phyloP scores from a whole-genome alignment of 176 grass and related monocot genomes.

The Tuctoria greenei region DNA sequence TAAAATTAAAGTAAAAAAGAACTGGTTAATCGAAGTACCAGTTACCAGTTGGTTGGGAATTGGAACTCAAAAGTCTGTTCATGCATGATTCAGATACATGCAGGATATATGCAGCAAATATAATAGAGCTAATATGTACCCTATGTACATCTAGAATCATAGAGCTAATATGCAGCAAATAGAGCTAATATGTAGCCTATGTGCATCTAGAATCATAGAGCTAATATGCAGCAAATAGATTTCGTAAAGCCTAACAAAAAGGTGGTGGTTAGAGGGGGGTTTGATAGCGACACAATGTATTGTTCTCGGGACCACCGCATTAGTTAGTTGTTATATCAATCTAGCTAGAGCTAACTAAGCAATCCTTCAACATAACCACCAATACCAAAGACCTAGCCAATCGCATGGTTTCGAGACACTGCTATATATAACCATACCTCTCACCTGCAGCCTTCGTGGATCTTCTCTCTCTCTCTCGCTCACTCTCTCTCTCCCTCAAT shows the following conservation, averaged over 20 bases:
- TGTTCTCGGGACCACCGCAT: constrained; percentile 42
- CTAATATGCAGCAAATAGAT: constrained; percentile 15
- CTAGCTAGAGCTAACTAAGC: constrained; percentile 47
- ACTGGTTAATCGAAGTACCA: background rate
- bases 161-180: background rate
- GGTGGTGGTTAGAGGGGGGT: constrained; percentile 34
- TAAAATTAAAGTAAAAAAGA: background rate
- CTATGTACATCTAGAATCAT: constrained; percentile 4
- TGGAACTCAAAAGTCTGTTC: constrained; percentile 19
- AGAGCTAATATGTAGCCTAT: background rate
- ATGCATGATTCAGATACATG: constrained; percentile 5
- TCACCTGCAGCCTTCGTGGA: background rate
- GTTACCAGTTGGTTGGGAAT: constrained; percentile 4
- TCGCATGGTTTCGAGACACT: constrained; percentile 22
- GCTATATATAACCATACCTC: constrained; percentile 31
- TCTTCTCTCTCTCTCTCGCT: constrained; percentile 19
- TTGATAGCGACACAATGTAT: constrained; percentile 36
- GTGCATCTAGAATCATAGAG: constrained; percentile 13
- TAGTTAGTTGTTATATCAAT: constrained; percentile 56
- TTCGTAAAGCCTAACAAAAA: constrained; percentile 38
- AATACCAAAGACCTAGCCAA: constrained; percentile 8
- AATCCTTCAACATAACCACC: constrained; percentile 35
- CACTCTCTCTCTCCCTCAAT: constrained; percentile 5
- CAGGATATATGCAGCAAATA: too few species aligned
- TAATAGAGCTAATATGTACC: background rate